A percentile compares a stretch with the other conserved stretches of the same genome.
Conservation (phyloP, 1,139 yeast genomes). For the Saccharomyces hybrid region DNA sequence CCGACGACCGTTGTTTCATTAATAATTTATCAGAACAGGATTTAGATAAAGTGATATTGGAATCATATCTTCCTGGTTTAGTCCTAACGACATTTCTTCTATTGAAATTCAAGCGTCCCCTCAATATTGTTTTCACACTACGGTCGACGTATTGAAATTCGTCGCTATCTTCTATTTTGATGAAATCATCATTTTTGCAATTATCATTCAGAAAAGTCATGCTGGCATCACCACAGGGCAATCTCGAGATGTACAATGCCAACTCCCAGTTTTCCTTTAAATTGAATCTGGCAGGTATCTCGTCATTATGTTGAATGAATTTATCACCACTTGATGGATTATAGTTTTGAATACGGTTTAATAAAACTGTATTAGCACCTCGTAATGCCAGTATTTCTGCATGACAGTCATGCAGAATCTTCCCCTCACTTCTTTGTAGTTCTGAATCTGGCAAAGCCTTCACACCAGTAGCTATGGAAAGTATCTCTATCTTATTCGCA, state of each 20-base stretch:
- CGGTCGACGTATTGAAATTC: slow-evolving; percentile 29
- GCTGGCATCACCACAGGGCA: slow-evolving; percentile 92
- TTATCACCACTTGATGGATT: slow-evolving; percentile 23
- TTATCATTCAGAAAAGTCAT: slow-evolving; percentile 39
- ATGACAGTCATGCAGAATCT: slow-evolving; percentile 74
- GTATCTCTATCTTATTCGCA: slow-evolving; percentile 28
- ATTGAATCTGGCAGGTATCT: slow-evolving; percentile 16
- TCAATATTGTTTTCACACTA: slow-evolving; percentile 27
- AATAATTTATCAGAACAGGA: slow-evolving; percentile 85
- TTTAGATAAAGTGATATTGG: slow-evolving; percentile 61
- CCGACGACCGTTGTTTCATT: slow-evolving; percentile 53
- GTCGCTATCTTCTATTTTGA: slow-evolving; percentile 27
- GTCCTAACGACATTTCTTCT: slow-evolving; percentile 66
- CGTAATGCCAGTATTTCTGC: slow-evolving; percentile 76
- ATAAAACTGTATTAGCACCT: slow-evolving; percentile 44
- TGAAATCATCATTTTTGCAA: slow-evolving; percentile 16
- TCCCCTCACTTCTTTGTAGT: slow-evolving; percentile 43
- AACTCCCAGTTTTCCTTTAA: slow-evolving; percentile 37
- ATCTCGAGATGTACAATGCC: slow-evolving; percentile 64
- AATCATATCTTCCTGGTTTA: slow-evolving; percentile 83
- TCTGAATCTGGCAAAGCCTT: slow-evolving; percentile 58
- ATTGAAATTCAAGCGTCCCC: slow-evolving; percentile 64
- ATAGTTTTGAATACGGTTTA: slow-evolving; percentile 23
- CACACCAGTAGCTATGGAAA: slow-evolving; percentile 73
- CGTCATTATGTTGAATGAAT: slow-evolving; percentile 29